A percentile compares a stretch with the other conserved stretches of the same genome.
These are phyloP conservation scores for Rachicladosporium sp. DNA, from an alignment of 2,329 filamentous ascomycete species.

Conservation along the genomic window DNA sequence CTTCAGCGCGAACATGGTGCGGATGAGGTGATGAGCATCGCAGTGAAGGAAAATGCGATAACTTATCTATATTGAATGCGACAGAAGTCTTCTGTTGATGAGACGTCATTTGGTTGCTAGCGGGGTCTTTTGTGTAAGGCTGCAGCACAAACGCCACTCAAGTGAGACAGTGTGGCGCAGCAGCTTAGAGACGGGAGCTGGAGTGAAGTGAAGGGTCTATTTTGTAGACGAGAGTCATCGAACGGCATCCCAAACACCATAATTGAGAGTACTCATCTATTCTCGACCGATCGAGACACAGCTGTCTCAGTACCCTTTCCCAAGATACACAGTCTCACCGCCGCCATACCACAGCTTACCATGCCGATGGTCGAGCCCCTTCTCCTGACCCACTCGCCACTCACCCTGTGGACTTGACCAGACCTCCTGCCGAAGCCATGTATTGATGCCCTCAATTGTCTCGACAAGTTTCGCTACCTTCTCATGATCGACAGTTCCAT, in stretches of 20 bases:
- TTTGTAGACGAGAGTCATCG: no score
- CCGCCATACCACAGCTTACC: slow-evolving; percentile 75
- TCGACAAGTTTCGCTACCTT: slow-evolving; percentile 54
- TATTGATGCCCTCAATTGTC: slow-evolving; percentile 64
- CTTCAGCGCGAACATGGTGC: slow-evolving; percentile 23
- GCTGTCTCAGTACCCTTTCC: slow-evolving; percentile 33
- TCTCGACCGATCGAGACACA: no score
- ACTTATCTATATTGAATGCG: no score
- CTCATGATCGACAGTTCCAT: slow-evolving; percentile 33
- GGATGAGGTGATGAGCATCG: neutral
- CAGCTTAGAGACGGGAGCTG: neutral
- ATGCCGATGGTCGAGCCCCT: slow-evolving; percentile 61
- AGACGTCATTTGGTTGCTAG: no score
- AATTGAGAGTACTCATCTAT: no score
- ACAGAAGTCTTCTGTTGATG: no score
- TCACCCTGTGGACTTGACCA: slow-evolving; percentile 54
- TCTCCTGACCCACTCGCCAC: slow-evolving; percentile 81
- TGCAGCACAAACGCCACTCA: no score
- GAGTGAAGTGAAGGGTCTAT: neutral
- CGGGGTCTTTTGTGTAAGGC: no score
- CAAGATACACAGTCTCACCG: slow-evolving; percentile 53
- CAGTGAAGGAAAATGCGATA: no score
- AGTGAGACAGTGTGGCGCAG: neutral
- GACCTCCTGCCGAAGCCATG: slow-evolving; percentile 56
- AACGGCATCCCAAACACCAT: no score